Base-by-base conservation (phyloP, 345 rosid genomes). In the Tarenaya hassleriana region DNA sequence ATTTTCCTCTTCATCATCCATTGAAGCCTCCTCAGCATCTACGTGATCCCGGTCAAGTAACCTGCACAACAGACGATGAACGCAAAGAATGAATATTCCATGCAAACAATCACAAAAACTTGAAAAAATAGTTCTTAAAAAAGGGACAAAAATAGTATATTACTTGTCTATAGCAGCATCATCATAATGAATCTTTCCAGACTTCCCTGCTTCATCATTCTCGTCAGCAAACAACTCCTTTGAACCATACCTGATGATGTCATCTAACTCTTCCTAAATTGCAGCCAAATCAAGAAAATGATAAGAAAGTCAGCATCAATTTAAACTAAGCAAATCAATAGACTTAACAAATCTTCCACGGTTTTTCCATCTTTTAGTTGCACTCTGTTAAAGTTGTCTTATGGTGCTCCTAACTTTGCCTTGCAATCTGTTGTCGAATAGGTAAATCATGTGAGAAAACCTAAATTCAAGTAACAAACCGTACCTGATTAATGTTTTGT, bases 101-200 rank as follows among this genome's bases (percentile, higher is more conserved):
- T 19, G 31, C 54, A 59, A 66, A 9, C 5, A 9, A 52, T 15
- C 7, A 20, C 20, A 50, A 10, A 9, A 43, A 44, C 33, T 50
- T 34, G 15, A 34, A 37, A 8, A 41, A 13, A 58, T 39, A 38
- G 52, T 18, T 9, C 8, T 20, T 12, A 37, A 61, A 40, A 11
- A 50, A 27, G 6, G 52, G 47, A 32, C 44, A 53, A 11, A 41
- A 58, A 50, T 61, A 63, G 44, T 38, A 52, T 11, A 52, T 62
- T 73, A 84, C 99, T 87, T 77, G 73, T 94, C 95, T 53, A 94
- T 86, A 50, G 99, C 97, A 50, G 88, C 73, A 62, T 73, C 96
- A 60, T 94, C 99, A 38, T 94, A 94, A 71, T 86, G 99, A 62
- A 94, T 94, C 77, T 88, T 95, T 19, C 99, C 91, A 17, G 92